Conservation (phyloP, 2,329 filamentous ascomycete species). For the Fusarium sp. region DNA sequence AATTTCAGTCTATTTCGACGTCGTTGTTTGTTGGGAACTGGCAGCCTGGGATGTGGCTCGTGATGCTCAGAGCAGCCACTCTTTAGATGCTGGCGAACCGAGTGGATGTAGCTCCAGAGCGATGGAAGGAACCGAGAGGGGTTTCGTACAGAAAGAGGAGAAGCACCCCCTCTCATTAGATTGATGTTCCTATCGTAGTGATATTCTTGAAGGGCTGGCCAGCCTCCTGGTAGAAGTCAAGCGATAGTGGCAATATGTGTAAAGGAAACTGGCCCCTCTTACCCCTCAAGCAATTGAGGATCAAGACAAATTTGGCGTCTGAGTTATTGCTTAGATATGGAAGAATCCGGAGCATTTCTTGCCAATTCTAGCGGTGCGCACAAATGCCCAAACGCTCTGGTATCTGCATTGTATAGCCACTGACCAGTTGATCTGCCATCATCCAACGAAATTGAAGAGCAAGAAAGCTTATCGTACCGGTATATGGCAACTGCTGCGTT, state of each 20-base stretch:
- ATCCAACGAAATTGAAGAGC: background rate
- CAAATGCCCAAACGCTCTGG: background rate
- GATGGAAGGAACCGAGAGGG: background rate
- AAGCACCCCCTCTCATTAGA: background rate
- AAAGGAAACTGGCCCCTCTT: background rate
- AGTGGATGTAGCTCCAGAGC: no score
- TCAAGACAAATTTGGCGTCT: no score
- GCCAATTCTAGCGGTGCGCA: background rate
- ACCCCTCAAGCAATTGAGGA: background rate
- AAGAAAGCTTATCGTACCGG: background rate
- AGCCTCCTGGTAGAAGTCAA: background rate
- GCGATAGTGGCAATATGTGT: background rate
- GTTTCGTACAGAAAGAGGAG: background rate
- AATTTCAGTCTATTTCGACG: background rate
- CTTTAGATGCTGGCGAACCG: background rate
- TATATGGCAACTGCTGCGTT: background rate
- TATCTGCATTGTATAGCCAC: background rate
- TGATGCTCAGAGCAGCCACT: background rate
- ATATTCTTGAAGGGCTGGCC: background rate
- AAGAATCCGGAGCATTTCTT: background rate
- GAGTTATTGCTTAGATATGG: background rate
- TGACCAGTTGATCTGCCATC: background rate
- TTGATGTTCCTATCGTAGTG: background rate
- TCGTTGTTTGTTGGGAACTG: background rate
- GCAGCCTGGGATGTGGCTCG: background rate